Evolutionary conservation across 2,329 filamentous ascomycete genomes (phyloP), one percentile per base, ranked within the genome.

Genomic region (Fusarium sacchari): DNA sequence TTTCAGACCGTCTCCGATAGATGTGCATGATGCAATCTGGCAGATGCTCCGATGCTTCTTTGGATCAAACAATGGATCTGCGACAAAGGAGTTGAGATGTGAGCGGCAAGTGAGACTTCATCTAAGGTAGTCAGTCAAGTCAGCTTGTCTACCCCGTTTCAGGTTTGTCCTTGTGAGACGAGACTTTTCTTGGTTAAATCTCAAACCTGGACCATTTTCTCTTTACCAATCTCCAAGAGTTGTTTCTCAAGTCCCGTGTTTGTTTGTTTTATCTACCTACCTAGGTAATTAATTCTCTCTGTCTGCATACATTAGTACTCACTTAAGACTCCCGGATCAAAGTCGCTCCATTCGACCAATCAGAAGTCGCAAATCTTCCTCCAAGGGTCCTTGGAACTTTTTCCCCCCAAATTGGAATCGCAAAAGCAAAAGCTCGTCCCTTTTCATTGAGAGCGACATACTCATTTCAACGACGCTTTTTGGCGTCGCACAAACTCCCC

Each of bases 331-430:
- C 55, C 62, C 76, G 76, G 76, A 78, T 77, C 74, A 78, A 78
- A 65, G 66, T 78, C 69, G 64, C 63, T 76, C 71, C 76, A 62
- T 59, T 46, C 6, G 36, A 15, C 76, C 76, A 78, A 78, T 78
- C 73, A 77, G 50, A 32, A 47, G 34, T 37, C 60, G 37, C 52
- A 7, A 30, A 34, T 59, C 42, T 30, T 34, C 12, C 36, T 39
- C 44, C 43, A 55, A 57, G 64, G 61, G 57, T 75, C 65, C 64
- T 64, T 60, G 61, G 52, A 66, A 69, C 74, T 77, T 78, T 78
- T 78, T 73, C 58, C 52, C 62, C 39, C 57, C 50, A 60, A 64
- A 64, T 71, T 53, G 68, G 58, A 67, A 67, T 67, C 65, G 53
- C 63, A 49, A 66, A 60, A 52, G 43, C 20, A 62, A 53, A 73